Conservation (phyloP, 169 alveolate genomes). For the Plasmodium blacklocki region DNA sequence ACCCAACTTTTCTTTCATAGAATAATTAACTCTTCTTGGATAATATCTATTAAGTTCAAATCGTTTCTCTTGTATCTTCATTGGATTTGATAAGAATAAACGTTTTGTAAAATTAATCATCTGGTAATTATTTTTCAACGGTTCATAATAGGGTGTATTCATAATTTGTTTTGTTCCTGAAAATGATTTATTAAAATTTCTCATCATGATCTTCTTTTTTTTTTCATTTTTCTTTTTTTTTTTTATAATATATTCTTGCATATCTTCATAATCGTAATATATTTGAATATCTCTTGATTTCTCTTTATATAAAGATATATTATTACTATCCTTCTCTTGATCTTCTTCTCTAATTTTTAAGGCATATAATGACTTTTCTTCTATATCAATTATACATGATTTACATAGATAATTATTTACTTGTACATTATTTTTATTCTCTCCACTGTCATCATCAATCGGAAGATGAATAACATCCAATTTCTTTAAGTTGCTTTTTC, state of each 20-base stretch:
- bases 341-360: constrained; percentile 24
- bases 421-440: not conserved
- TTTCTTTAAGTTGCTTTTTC: not conserved
- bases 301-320: not conserved
- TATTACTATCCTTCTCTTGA: not conserved
- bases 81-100: constrained; percentile 15
- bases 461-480: constrained; percentile 38
- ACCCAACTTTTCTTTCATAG: constrained; percentile 48
- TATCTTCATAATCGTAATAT: constrained; percentile 42
- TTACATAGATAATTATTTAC: constrained; percentile 12
- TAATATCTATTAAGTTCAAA: constrained; percentile 8
- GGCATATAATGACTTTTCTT: constrained; percentile 16
- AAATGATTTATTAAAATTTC: not conserved
- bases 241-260: not conserved
- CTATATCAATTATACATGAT: constrained; percentile 18
- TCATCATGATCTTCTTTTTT: not conserved
- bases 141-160: not conserved
- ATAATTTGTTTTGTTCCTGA: not conserved
- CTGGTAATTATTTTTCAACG: constrained; percentile 19
- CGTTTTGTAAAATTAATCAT: constrained; percentile 51
- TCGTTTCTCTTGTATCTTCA: constrained; percentile 2
- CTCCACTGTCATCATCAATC: not conserved
- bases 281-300: constrained; percentile 15
- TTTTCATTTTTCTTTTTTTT: not conserved
- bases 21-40: constrained; percentile 26